phyloP scores from a whole-genome alignment of 306 rosid genomes.

The Potentilla sterilis region DNA sequence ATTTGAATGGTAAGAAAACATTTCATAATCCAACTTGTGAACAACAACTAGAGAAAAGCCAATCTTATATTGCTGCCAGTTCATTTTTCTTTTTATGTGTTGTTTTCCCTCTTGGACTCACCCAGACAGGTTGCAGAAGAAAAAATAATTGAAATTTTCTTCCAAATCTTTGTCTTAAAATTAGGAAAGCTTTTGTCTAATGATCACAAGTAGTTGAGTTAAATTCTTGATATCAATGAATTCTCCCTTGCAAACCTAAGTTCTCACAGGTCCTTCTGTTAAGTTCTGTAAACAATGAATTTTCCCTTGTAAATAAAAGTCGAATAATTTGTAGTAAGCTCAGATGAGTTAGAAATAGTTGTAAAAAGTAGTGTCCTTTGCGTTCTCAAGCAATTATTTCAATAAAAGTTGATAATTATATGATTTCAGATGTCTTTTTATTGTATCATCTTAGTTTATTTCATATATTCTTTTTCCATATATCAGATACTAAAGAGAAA shows the following conservation, averaged over 20 bases:
- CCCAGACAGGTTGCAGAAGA: neutral
- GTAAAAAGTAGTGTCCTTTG: neutral
- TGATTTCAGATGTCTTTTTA: too few species aligned
- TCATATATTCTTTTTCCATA: neutral
- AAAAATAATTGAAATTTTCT: neutral
- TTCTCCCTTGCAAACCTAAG: neutral
- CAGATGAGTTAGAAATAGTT: neutral
- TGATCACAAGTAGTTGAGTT: neutral
- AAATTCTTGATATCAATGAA: neutral
- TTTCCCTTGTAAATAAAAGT: too few species aligned
- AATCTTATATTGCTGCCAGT: neutral
- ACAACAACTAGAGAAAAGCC: neutral
- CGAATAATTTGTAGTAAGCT: too few species aligned
- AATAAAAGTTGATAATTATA: too few species aligned
- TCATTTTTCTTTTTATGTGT: neutral
- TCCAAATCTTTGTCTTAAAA: neutral
- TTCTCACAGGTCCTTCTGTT: neutral
- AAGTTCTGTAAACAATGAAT: neutral
- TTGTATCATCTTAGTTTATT: neutral
- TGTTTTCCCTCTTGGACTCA: neutral
- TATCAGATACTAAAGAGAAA: conserved; percentile 4
- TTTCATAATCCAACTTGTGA: neutral
- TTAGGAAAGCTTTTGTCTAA: neutral
- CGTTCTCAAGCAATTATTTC: neutral
- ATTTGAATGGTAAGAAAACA: conserved; percentile 60